phyloP scores from a whole-genome alignment of 495 filamentous ascomycete species.

The Penicillium coffeae region DNA sequence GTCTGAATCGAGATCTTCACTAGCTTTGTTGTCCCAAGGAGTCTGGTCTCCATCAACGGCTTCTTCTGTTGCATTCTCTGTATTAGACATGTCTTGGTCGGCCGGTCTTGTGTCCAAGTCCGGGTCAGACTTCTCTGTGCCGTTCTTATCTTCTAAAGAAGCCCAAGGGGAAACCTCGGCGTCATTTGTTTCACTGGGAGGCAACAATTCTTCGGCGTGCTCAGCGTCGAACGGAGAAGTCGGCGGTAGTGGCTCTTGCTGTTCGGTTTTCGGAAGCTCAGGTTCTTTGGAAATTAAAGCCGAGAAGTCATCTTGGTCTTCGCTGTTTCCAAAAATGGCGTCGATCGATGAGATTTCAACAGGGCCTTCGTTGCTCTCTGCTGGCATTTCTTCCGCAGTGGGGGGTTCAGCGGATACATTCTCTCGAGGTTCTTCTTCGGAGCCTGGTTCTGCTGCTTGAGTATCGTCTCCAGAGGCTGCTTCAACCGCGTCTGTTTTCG shows the following conservation, averaged over 20 bases:
- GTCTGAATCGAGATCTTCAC: conserved; percentile 36
- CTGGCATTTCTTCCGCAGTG: background rate
- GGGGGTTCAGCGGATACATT: background rate
- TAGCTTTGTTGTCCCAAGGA: conserved; percentile 27
- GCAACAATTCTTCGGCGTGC: background rate
- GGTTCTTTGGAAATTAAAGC: background rate
- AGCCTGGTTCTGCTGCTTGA: background rate
- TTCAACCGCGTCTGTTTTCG: background rate
- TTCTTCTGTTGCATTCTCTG: conserved; percentile 22
- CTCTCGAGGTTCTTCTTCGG: background rate
- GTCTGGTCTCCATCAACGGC: too few species aligned
- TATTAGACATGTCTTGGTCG: conserved; percentile 2
- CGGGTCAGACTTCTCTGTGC: background rate
- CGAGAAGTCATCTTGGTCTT: conserved; percentile 2
- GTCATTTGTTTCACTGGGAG: background rate
- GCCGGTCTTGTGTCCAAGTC: background rate
- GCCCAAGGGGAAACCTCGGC: background rate
- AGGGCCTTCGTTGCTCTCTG: too few species aligned
- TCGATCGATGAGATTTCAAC: background rate
- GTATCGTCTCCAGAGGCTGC: background rate
- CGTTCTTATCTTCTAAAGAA: background rate
- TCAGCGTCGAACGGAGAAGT: background rate
- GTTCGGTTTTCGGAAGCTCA: background rate
- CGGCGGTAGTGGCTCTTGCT: background rate
- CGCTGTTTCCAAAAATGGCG: conserved; percentile 1